Conservation (phyloP, 495 filamentous ascomycete genomes). For the Letharia columbiana region DNA sequence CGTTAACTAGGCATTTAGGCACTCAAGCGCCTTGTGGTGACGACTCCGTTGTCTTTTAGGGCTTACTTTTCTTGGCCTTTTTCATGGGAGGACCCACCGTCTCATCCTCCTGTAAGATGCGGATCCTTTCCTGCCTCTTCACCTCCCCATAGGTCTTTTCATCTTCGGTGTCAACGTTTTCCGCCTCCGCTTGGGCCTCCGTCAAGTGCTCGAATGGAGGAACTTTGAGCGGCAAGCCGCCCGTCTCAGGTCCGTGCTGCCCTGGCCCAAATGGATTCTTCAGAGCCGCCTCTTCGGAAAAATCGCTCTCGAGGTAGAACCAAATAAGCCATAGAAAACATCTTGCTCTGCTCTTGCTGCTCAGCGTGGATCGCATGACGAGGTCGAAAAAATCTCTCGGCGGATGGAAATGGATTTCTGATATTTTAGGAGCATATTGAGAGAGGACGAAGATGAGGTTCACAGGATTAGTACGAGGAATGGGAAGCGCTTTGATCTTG, state of each 20-base stretch:
- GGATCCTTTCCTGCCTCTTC: conserved; percentile 77
- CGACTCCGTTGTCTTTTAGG: conserved; percentile 27
- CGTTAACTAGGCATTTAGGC: not conserved
- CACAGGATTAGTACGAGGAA: conserved; percentile 91
- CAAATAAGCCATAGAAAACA: conserved; percentile 98
- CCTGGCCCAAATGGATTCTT: conserved; percentile 88
- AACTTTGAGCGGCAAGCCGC: conserved; percentile 66
- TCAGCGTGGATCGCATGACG: conserved; percentile 79
- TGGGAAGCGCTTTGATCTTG: conserved; percentile 55
- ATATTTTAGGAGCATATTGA: conserved; percentile 81
- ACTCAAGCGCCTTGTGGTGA: not conserved
- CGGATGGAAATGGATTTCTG: conserved; percentile 82
- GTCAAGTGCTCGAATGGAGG: conserved; percentile 71
- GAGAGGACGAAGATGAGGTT: conserved; percentile 94
- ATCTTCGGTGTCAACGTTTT: conserved; percentile 84
- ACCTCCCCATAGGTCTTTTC: conserved; percentile 79
- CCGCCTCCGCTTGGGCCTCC: conserved; percentile 62
- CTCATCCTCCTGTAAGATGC: conserved; percentile 60
- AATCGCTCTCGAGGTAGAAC: conserved; percentile 98
- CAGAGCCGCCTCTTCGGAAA: conserved; percentile 67
- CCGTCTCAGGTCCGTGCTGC: conserved; percentile 43
- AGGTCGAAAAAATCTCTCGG: conserved; percentile 90
- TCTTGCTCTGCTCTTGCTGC: conserved; percentile 71
- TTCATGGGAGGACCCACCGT: conserved; percentile 48
- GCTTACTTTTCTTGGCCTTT: conserved; percentile 46